Evolutionary conservation across 805 yeast species (phyloP).

Genomic region (Ogataea chonburiensis): DNA sequence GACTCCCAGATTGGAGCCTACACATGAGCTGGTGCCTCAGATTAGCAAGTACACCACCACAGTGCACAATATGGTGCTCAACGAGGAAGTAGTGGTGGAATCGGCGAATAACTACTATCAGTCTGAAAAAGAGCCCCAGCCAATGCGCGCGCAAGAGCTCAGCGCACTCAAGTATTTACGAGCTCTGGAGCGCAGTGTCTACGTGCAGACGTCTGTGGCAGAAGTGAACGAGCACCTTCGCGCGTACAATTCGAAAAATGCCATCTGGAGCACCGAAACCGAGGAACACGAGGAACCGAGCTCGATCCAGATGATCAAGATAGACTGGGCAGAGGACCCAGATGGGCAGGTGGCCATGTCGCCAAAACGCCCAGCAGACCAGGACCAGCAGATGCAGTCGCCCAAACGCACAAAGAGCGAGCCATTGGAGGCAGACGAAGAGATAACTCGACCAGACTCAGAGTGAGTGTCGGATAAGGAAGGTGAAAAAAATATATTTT

Average conservation of each 20-base stretch:
- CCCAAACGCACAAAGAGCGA: constrained; percentile 22
- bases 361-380: constrained; percentile 18
- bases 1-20: constrained; percentile 16
- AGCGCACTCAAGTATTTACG: constrained; percentile 28
- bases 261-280: constrained; percentile 4
- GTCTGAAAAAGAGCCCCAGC: constrained; percentile 1
- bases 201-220: constrained; percentile 25
- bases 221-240: constrained; percentile 22
- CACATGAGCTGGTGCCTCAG: constrained; percentile 1
- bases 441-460: too few species aligned
- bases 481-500: constrained; percentile 2
- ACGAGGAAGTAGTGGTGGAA: constrained; percentile 17
- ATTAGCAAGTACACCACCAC: constrained; percentile 16
- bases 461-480: constrained; percentile 17
- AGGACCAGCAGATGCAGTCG: constrained; percentile 14
- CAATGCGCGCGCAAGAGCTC: constrained; percentile 10
- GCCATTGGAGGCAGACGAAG: constrained; percentile 9
- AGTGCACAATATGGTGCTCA: constrained; percentile 18
- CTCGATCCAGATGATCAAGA: constrained; percentile 22
- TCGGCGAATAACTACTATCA: constrained; percentile 18
- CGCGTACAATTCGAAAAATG: constrained; percentile 20
- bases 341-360: constrained; percentile 12
- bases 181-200: constrained; percentile 24
- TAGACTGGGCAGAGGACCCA: constrained; percentile 16
- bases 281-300: constrained; percentile 5